Percentiles rank a stretch among this genome's conserved stretches.
Conservation (phyloP, 169 alveolate species). For the Perkinsus chesapeaki region DNA sequence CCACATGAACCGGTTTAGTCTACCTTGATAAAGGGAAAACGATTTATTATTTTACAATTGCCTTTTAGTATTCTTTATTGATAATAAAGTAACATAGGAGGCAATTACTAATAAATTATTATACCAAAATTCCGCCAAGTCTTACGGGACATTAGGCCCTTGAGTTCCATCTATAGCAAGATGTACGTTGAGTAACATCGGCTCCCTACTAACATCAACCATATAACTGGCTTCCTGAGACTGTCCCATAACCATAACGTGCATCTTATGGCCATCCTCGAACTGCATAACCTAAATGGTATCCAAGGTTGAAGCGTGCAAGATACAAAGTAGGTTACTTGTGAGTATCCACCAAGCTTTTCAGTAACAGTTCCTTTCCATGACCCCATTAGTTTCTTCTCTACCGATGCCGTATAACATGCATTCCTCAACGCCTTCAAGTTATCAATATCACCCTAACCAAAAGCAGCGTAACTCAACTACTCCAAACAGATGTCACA, state of each 20-base stretch:
- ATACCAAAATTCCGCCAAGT: too few relatives aligned
- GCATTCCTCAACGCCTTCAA: neutral
- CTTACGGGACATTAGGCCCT: neutral
- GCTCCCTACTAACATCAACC: neutral
- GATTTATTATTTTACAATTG: too few relatives aligned
- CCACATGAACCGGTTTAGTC: neutral
- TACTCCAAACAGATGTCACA: too few relatives aligned
- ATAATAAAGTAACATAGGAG: too few relatives aligned
- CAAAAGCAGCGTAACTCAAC: neutral
- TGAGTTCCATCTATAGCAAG: neutral
- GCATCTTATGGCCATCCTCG: neutral
- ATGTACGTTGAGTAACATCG: neutral
- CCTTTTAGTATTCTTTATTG: too few relatives aligned
- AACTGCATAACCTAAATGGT: neutral
- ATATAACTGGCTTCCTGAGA: neutral
- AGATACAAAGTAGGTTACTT: neutral
- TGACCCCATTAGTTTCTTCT: neutral
- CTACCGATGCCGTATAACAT: neutral
- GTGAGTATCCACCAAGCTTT: neutral
- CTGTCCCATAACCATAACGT: neutral
- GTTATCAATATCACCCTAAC: neutral
- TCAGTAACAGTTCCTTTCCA: neutral
- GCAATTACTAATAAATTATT: too few relatives aligned
- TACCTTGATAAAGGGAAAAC: too few relatives aligned
- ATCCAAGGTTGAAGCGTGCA: neutral